These are phyloP conservation scores for Microdochium trichocladiopsis DNA, from an alignment of 2,329 filamentous ascomycete genomes.

Conservation along the genomic window DNA sequence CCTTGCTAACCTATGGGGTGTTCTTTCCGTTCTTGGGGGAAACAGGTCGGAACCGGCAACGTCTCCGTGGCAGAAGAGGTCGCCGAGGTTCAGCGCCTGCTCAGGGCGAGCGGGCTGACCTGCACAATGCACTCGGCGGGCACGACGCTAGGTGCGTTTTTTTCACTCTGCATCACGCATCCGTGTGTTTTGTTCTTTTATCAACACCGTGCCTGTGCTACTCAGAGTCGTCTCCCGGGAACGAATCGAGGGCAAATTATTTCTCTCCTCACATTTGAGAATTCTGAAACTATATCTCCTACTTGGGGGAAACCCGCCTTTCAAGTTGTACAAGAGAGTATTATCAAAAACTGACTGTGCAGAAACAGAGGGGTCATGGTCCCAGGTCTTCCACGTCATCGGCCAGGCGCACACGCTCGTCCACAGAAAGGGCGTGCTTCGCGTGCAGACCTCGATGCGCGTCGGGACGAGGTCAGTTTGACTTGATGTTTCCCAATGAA, in stretches of 20 bases:
- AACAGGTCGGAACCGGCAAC: slow-evolving; percentile 69
- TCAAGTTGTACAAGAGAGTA: too few relatives aligned
- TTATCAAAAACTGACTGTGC: too few relatives aligned
- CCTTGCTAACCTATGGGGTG: too few relatives aligned
- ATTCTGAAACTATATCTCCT: too few relatives aligned
- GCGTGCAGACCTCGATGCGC: slow-evolving; percentile 85
- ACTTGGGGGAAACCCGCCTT: too few relatives aligned
- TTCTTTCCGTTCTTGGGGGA: too few relatives aligned
- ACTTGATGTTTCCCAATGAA: too few relatives aligned
- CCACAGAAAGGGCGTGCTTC: slow-evolving; percentile 67
- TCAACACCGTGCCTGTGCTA: background rate
- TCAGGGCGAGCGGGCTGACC: slow-evolving; percentile 72
- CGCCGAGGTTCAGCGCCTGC: slow-evolving; percentile 78
- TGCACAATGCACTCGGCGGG: slow-evolving; percentile 92
- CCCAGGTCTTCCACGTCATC: slow-evolving; percentile 75
- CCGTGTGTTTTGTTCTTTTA: background rate
- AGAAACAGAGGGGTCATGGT: slow-evolving; percentile 78
- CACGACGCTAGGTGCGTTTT: slow-evolving; percentile 75
- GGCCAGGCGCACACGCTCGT: slow-evolving; percentile 79
- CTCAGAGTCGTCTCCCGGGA: too few relatives aligned
- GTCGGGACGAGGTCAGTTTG: slow-evolving; percentile 70
- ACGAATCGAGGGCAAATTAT: too few relatives aligned
- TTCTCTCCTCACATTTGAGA: too few relatives aligned
- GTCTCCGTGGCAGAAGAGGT: slow-evolving; percentile 77
- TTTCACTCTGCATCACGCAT: background rate